Percentiles rank a stretch among this genome's conserved stretches.
phyloP scores from a whole-genome alignment of 108 stramenopile genomes.

The Aurantiochytrium sp. region DNA sequence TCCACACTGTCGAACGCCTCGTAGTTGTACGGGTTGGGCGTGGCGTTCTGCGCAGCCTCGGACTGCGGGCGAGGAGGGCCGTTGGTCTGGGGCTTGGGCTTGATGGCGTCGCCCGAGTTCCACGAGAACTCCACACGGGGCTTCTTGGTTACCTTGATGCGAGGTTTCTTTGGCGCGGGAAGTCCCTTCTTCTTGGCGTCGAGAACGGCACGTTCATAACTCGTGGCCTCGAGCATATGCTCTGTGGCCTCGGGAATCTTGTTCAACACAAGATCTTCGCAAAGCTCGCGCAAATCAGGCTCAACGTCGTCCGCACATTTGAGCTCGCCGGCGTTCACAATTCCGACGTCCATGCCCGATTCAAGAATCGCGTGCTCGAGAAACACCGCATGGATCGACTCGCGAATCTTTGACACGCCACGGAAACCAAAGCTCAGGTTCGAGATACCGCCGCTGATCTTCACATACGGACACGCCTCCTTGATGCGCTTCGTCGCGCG shows the following conservation, averaged over 20 bases:
- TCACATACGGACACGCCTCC: conserved; percentile 86
- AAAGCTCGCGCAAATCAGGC: conserved; percentile 64
- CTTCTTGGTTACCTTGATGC: neutral
- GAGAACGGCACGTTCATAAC: conserved; percentile 69
- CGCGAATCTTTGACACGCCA: conserved; percentile 75
- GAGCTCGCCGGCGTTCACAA: conserved; percentile 95
- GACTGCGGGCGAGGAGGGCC: neutral
- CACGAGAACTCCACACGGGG: neutral
- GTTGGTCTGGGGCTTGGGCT: neutral
- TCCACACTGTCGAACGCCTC: neutral
- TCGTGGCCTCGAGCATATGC: conserved; percentile 74
- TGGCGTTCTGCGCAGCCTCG: neutral
- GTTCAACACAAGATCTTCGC: conserved; percentile 66
- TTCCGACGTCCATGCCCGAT: conserved; percentile 98
- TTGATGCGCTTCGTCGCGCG: conserved; percentile 84
- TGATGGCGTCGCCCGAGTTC: neutral
- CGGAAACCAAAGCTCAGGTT: conserved; percentile 98
- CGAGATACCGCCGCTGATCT: conserved; percentile 95
- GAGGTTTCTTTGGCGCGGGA: neutral
- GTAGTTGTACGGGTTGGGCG: neutral
- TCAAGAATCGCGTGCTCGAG: conserved; percentile 75
- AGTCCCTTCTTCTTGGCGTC: conserved; percentile 60
- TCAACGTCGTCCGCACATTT: conserved; percentile 71
- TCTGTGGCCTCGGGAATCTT: conserved; percentile 75
- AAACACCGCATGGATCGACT: conserved; percentile 96